Evolutionary conservation across 768 basidiomycete species (phyloP), one percentile per base, ranked within the genome.

Genomic region (Mycena amicta): DNA sequence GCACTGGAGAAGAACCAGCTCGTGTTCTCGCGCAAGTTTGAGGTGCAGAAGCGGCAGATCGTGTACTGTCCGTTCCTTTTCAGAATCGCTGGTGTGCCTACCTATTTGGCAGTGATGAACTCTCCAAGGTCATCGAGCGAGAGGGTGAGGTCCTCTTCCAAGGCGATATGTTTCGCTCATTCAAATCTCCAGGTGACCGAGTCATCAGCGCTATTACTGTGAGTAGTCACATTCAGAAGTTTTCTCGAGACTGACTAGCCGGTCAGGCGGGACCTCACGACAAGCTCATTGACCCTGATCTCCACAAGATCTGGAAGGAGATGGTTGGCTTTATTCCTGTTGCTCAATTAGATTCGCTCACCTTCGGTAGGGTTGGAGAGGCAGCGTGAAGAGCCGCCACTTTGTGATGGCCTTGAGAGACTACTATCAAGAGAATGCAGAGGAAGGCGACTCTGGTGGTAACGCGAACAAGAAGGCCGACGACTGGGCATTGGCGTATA

Each of bases 241-340:
- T 26, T 22, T 5, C 12, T 49, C 26, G 22, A 13, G 12, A 13
- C 22, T 49, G 20, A 26, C 23, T 29, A 8, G 13, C 12, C 67
- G 3, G 72, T 0, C 58, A 56, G 1, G 62, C 69, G n/a, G 76
- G 75, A 1, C 70, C 75, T 2, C 75, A 76, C 33, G 73, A 76
- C 28, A 67, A 57, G 28, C 52, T 64, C 6, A 49, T 64, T 13
- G 62, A 64, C 22, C 56, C 59, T n/a, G 75, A 77, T 37, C 61
- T 77, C 4, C 70, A 70, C 33, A 63, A 66, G 16, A 67, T 77
- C 18, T 77, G 76, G 76, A 73, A 72, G 61, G 74, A 73, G 27
- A 76, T 76, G 76, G 75, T 75, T 50, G 11, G 13, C n/a, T 50
- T n/a, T 13, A 27, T 12, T 25, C 0, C 20, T 11, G 15, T 15